Percentiles rank a stretch among this genome's conserved stretches.
phyloP scores from a whole-genome alignment of 2,329 filamentous ascomycete genomes.

The Fusarium gaditjirri region DNA sequence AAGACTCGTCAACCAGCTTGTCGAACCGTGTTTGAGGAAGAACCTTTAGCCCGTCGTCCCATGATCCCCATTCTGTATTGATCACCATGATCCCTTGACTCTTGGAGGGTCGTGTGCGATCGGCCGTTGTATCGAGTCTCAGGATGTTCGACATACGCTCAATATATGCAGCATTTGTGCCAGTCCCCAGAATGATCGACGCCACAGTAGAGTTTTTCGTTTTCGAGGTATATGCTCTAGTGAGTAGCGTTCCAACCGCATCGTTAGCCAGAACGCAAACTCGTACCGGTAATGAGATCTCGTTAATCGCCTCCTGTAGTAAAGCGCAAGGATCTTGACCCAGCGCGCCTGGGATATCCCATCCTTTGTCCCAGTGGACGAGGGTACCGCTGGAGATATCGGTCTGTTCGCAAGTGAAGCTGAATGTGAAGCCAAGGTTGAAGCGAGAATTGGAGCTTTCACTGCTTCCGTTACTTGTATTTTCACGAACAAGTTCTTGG shows the following conservation, averaged over 20 bases:
- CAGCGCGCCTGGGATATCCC: conserved; percentile 6
- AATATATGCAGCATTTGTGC: conserved; percentile 6
- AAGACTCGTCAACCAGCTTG: neutral
- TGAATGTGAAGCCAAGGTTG: conserved; percentile 6
- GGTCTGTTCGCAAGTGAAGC: conserved; percentile 7
- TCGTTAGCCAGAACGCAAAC: conserved; percentile 8
- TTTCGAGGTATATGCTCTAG: neutral
- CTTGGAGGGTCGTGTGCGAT: accelerated
- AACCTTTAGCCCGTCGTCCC: neutral
- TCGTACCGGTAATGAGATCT: neutral
- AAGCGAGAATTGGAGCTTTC: accelerated
- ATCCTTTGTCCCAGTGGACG: conserved; percentile 16
- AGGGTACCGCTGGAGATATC: neutral
- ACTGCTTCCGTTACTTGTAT: accelerated
- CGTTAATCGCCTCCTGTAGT: neutral
- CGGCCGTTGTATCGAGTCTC: accelerated
- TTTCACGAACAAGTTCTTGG: neutral
- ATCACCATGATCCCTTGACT: neutral
- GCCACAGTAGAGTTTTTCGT: neutral
- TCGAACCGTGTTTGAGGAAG: conserved; percentile 11
- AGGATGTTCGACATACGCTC: neutral
- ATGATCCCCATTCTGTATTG: conserved; percentile 17
- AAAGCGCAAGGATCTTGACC: neutral
- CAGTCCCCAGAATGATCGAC: neutral
- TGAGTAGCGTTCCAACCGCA: neutral